Percentiles rank a stretch among this genome's conserved stretches.
phyloP scores from a whole-genome alignment of 2,329 filamentous ascomycete species.

The Didymella arachidicola region DNA sequence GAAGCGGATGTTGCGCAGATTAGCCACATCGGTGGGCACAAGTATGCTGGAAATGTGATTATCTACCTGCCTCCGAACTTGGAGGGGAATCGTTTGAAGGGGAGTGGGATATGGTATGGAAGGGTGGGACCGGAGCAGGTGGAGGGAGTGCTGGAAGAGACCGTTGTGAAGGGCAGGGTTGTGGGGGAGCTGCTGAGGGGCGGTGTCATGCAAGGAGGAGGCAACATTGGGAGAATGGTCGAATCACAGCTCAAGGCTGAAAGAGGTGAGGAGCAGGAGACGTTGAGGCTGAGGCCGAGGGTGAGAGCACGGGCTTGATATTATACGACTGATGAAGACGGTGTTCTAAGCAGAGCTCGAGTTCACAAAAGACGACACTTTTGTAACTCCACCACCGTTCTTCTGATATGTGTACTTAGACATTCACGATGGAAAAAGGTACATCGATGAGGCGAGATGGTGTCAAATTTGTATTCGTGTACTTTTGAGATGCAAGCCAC shows the following conservation, averaged over 20 bases:
- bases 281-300: constrained; percentile 30
- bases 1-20: constrained; percentile 72
- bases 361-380: too few species aligned
- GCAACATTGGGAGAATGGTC: constrained; percentile 40
- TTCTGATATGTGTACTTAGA: too few species aligned
- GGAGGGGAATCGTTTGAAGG: constrained; percentile 65
- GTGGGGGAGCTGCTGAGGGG: constrained; percentile 77
- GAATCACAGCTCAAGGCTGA: constrained; percentile 43
- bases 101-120: constrained; percentile 83
- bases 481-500: constrained; percentile 9
- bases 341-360: not conserved
- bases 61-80: constrained; percentile 72
- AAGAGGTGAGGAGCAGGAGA: constrained; percentile 27
- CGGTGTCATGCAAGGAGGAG: constrained; percentile 58
- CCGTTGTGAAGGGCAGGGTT: constrained; percentile 70
- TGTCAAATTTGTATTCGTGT: constrained; percentile 4
- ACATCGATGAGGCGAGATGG: not conserved
- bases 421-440: too few species aligned
- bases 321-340: too few species aligned
- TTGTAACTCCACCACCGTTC: too few species aligned
- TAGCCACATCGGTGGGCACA: constrained; percentile 84
- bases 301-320: constrained; percentile 14
- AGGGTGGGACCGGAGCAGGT: constrained; percentile 78
- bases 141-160: constrained; percentile 77
- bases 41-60: constrained; percentile 85